Base-by-base conservation (phyloP, 2,329 filamentous ascomycete genomes). In the Remersonia thermophila region DNA sequence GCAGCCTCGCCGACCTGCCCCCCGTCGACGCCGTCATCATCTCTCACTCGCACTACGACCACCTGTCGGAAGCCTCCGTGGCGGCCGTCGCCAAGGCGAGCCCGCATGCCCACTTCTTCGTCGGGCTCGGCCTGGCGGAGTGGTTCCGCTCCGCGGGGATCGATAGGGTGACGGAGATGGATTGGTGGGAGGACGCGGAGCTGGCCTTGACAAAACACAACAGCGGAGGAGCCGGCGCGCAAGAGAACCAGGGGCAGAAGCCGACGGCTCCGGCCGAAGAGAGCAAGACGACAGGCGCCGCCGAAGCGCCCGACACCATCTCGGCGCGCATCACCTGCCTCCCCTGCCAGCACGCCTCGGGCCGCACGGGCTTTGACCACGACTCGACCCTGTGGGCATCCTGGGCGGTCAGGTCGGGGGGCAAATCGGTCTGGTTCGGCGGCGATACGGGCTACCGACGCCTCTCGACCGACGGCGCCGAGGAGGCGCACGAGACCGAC, bases 11-110 rank as follows among this genome's bases (percentile, higher is more conserved):
- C 34, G 84, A 93, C 46, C 71, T 95, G 3, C 87, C 87, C 7
- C 59, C 69, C 38, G 71, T 87, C 30, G 83, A 91, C 50, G 73
- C 77, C 18, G 80, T 84, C 8, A 64, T 91, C 36, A 93, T 94
- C 47, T 84, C 78, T 13, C 87, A 95, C 59, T 86, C 79, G 49
- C 89, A 95, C 60, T 95, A 95, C 56, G 89, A 95, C 58, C 89
- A 95, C 54, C 65, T 96, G 10, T 89, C 82, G 1, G 76, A 85
- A 49, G 70, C 76, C 0, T 85, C 81, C 0, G 71, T 93, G 15
- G 67, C 71, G 42, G 73, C 83, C 48, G 70, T 95, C 36, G 67
- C 76, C 37, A 68, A 74, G 46, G 65, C 71, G 35, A 77, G 91
- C 51, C 85, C 85, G 0, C 69, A 81, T 11, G 85, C 75, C 28